Percentiles rank a stretch among this genome's conserved stretches.
Evolutionary conservation across 2,329 filamentous ascomycete genomes (phyloP).

Genomic region (Diaporthe nobilis): DNA sequence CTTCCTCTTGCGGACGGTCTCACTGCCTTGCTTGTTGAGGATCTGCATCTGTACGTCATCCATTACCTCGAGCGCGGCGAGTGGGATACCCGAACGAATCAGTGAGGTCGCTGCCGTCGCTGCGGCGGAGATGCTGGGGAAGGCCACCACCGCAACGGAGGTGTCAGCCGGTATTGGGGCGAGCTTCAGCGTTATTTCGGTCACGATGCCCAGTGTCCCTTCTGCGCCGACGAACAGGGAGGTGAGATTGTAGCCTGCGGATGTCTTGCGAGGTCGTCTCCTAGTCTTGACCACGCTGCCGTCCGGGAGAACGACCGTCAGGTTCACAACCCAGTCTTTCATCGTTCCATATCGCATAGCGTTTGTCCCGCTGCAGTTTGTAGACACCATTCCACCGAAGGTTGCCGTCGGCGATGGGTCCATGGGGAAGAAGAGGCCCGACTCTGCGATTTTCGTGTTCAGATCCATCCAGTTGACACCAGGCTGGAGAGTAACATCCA

Average conservation of each 20-base stretch:
- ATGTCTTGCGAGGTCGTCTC: conserved; percentile 75
- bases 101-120: conserved; percentile 75
- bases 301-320: conserved; percentile 80
- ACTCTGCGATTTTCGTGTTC: conserved; percentile 74
- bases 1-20: conserved; percentile 64
- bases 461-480: conserved; percentile 77
- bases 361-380: conserved; percentile 75
- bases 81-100: conserved; percentile 74
- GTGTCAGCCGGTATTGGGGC: conserved; percentile 74
- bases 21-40: conserved; percentile 74
- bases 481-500: conserved; percentile 81
- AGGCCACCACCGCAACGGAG: conserved; percentile 75
- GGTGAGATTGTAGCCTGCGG: conserved; percentile 80
- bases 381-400: conserved; percentile 74
- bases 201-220: conserved; percentile 79
- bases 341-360: conserved; percentile 79
- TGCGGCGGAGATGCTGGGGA: conserved; percentile 71
- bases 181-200: conserved; percentile 78
- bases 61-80: conserved; percentile 76
- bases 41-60: conserved; percentile 78
- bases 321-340: conserved; percentile 81
- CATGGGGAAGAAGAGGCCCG: conserved; percentile 77
- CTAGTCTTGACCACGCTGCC: conserved; percentile 79
- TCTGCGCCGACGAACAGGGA: conserved; percentile 79
- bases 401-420: conserved; percentile 75